These are phyloP conservation scores for Fomitopsis pinicola DNA, from an alignment of 1,284 basidiomycete species.

Conservation along the genomic window DNA sequence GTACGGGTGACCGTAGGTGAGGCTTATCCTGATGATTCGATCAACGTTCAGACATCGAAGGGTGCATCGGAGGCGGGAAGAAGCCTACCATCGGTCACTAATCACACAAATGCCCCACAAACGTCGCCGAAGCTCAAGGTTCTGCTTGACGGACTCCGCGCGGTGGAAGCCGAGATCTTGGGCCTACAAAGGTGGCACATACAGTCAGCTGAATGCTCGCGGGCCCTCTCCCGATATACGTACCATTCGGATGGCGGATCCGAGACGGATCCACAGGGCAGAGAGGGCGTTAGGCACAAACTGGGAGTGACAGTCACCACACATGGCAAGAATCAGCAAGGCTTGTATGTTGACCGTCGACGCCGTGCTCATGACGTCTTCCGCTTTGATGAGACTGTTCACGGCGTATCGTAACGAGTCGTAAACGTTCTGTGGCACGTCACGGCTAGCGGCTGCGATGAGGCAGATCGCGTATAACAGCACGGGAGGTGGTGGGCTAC, in stretches of 20 bases:
- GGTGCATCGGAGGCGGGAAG: neutral
- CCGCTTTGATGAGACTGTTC: constrained; percentile 81
- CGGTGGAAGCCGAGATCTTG: constrained; percentile 92
- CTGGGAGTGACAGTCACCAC: constrained; percentile 75
- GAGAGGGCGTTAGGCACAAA: constrained; percentile 75
- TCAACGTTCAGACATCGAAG: neutral
- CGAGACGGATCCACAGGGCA: constrained; percentile 73
- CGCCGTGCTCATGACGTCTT: constrained; percentile 87
- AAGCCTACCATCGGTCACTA: constrained; percentile 79
- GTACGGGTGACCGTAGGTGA: constrained; percentile 81
- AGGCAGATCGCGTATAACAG: constrained; percentile 92
- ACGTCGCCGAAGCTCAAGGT: constrained; percentile 78
- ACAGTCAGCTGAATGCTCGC: constrained; percentile 6
- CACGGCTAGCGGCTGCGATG: constrained; percentile 81
- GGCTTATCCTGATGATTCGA: constrained; percentile 51
- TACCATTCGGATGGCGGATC: constrained; percentile 83
- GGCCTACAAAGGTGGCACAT: constrained; percentile 46
- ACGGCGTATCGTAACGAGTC: constrained; percentile 82
- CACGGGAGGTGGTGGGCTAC: constrained; percentile 69
- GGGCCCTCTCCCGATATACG: constrained; percentile 20
- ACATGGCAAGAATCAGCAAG: constrained; percentile 80
- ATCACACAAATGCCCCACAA: constrained; percentile 92
- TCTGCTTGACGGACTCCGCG: constrained; percentile 74
- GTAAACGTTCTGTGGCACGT: constrained; percentile 81
- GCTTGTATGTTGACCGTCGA: constrained; percentile 88